These are phyloP conservation scores for Lichtheimia corymbifera DNA, from an alignment of 371 early-diverging fungal genomes.

Conservation along the genomic window DNA sequence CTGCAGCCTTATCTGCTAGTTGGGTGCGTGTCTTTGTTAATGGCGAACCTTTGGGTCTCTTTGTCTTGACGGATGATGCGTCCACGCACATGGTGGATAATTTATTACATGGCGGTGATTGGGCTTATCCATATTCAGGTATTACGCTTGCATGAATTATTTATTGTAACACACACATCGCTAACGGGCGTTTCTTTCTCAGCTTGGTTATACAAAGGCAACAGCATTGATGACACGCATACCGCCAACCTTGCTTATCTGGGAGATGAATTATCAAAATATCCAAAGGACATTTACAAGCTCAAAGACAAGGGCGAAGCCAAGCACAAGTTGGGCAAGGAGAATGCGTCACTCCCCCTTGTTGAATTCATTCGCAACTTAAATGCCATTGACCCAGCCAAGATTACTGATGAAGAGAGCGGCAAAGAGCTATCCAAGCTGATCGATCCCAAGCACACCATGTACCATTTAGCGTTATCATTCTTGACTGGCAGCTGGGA, in stretches of 20 bases:
- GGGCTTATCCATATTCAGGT: constrained; percentile 29
- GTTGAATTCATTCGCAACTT: constrained; percentile 32
- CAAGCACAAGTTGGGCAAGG: constrained; percentile 18
- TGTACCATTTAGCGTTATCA: constrained; percentile 46
- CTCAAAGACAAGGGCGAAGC: constrained; percentile 34
- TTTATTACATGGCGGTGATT: constrained; percentile 37
- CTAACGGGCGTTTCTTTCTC: constrained; percentile 1
- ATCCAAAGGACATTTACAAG: constrained; percentile 47
- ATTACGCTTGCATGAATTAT: background rate
- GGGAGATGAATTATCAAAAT: constrained; percentile 37
- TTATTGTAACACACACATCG: constrained; percentile 1
- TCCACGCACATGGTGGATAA: constrained; percentile 49
- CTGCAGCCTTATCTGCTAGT: constrained; percentile 47
- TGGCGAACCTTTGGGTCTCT: constrained; percentile 50
- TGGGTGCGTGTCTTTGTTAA: constrained; percentile 59
- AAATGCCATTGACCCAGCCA: constrained; percentile 26
- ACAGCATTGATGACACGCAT: constrained; percentile 25
- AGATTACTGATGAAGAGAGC: constrained; percentile 38
- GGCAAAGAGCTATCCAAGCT: constrained; percentile 36
- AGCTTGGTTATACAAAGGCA: constrained; percentile 47
- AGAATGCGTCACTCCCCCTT: constrained; percentile 22
- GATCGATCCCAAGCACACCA: constrained; percentile 39
- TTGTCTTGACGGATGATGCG: constrained; percentile 55
- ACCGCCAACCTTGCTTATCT: constrained; percentile 42
- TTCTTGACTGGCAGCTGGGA: constrained; percentile 51